Conservation (phyloP, 73 alveolate species). For the Uronychia setigera region DNA sequence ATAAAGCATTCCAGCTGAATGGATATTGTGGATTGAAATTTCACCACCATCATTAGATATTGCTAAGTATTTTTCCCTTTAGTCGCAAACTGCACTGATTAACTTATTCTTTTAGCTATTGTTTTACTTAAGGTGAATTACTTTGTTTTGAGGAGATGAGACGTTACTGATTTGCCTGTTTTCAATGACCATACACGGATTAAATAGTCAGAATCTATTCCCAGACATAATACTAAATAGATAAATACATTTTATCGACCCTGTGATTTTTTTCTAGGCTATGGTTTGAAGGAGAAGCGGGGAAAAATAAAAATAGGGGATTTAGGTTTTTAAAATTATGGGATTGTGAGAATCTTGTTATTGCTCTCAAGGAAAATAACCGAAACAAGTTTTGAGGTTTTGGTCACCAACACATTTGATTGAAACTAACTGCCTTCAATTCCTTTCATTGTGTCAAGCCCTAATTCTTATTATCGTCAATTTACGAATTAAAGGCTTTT, state of each 20-base stretch:
- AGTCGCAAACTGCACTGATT: slow-evolving; percentile 36
- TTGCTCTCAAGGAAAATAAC: slow-evolving; percentile 24
- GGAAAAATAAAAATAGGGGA: too few species aligned
- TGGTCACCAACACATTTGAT: slow-evolving; percentile 50
- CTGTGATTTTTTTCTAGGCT: too few species aligned
- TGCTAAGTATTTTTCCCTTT: slow-evolving; percentile 41
- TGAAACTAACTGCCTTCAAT: background rate
- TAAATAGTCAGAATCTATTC: slow-evolving; percentile 53
- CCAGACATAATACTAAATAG: too few species aligned
- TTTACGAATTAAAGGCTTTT: background rate
- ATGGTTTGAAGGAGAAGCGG: too few species aligned
- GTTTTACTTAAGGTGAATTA: background rate
- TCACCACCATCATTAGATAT: slow-evolving; percentile 54
- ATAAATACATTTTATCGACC: too few species aligned
- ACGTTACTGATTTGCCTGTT: slow-evolving; percentile 10
- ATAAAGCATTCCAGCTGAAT: slow-evolving; percentile 50
- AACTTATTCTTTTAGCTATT: slow-evolving; percentile 20
- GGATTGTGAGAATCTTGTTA: slow-evolving; percentile 20
- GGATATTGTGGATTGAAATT: slow-evolving; percentile 48
- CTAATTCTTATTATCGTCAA: background rate
- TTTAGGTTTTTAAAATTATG: too few species aligned
- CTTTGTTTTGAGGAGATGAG: slow-evolving; percentile 11
- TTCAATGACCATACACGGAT: slow-evolving; percentile 43
- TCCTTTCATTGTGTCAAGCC: slow-evolving; percentile 7
- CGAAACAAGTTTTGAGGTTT: slow-evolving; percentile 33